Percentiles rank a stretch among this genome's conserved stretches.
Evolutionary conservation across 202 grass and related monocot genomes (phyloP).

Genomic region (Hordeum pubiflorum): DNA sequence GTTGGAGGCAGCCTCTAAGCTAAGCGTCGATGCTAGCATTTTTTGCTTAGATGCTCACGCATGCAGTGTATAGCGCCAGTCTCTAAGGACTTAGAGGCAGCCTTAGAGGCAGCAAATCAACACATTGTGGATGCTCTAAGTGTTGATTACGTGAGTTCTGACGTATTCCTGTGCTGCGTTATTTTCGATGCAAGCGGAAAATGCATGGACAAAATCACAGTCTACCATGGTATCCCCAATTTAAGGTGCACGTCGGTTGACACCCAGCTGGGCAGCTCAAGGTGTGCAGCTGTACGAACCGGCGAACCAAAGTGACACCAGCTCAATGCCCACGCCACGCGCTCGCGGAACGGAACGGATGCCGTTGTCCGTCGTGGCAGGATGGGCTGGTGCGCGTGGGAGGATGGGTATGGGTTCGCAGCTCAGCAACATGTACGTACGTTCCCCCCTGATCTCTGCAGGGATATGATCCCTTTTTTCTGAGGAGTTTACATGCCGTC

Average conservation of each 20-base stretch:
- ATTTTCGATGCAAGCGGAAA: background rate
- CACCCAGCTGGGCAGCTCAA: background rate
- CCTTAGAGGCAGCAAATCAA: no score
- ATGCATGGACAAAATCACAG: background rate
- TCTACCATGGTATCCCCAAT: background rate
- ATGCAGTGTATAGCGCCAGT: no score
- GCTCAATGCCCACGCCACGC: background rate
- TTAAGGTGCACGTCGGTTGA: background rate
- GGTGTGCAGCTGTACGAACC: background rate
- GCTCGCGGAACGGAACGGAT: background rate
- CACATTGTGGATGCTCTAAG: no score
- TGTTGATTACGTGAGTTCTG: no score
- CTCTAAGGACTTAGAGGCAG: no score
- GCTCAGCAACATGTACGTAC: constrained; percentile 6
- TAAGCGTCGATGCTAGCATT: no score
- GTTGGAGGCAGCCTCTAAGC: no score
- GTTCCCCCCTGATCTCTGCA: background rate
- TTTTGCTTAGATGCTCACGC: no score
- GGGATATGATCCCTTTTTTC: background rate
- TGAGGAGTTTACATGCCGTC: background rate
- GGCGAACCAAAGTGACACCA: background rate
- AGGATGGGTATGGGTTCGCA: background rate
- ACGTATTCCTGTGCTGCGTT: background rate
- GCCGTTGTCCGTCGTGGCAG: constrained; percentile 18
- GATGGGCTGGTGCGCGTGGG: background rate